These are phyloP conservation scores for Wickerhamomyces ciferrii DNA, from an alignment of 805 yeast genomes.

Conservation along the genomic window DNA sequence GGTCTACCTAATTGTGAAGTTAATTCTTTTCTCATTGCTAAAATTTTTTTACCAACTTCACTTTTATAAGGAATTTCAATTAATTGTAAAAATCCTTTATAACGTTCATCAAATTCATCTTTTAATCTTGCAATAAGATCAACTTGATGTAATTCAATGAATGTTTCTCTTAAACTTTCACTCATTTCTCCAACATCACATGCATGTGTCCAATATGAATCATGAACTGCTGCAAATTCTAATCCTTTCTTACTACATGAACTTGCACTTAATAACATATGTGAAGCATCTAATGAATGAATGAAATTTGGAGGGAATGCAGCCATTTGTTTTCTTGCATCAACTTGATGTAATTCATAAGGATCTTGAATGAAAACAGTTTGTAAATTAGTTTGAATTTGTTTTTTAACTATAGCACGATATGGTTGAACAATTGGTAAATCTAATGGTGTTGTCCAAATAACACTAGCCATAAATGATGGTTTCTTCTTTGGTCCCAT, in stretches of 20 bases:
- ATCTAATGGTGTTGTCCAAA: conserved; percentile 97
- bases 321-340: conserved; percentile 81
- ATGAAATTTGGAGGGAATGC: conserved; percentile 96
- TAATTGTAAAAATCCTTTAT: conserved; percentile 62
- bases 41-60: conserved; percentile 45
- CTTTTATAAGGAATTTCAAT: conserved; percentile 47
- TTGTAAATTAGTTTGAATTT: conserved; percentile 79
- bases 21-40: conserved; percentile 42
- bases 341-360: conserved; percentile 75
- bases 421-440: conserved; percentile 97
- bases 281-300: conserved; percentile 95
- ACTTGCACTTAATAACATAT: conserved; percentile 86
- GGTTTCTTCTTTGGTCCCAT: conserved; percentile 42
- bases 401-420: conserved; percentile 58
- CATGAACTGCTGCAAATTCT: conserved; percentile 92
- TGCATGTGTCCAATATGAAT: conserved; percentile 98
- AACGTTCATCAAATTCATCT: conserved; percentile 78
- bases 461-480: conserved; percentile 76
- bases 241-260: conserved; percentile 63
- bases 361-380: conserved; percentile 87
- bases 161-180: conserved; percentile 63
- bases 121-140: conserved; percentile 67
- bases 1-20: conserved; percentile 47
- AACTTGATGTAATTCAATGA: conserved; percentile 69
- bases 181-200: conserved; percentile 73